Evolutionary conservation across 306 rosid species (phyloP).

Genomic region (Dicorynia guianensis): DNA sequence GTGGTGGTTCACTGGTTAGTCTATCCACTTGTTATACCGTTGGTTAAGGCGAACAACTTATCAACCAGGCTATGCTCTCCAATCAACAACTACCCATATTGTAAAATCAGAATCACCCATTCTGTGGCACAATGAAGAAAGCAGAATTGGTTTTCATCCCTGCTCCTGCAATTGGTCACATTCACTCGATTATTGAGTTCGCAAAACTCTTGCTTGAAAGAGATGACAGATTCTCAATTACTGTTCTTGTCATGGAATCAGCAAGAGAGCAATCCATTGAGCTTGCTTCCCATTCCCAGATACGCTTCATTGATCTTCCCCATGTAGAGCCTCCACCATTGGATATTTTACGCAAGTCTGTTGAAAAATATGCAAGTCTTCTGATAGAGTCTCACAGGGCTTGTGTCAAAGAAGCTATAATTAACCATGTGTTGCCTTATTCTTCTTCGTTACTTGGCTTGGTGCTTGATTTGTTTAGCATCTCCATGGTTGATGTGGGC

Average conservation of each 20-base stretch:
- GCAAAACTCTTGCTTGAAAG: slow-evolving; percentile 25
- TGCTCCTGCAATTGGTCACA: slow-evolving; percentile 14
- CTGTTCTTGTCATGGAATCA: slow-evolving; percentile 28
- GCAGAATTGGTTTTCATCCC: slow-evolving; percentile 33
- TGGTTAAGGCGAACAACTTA: too few relatives aligned
- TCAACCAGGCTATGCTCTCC: too few relatives aligned
- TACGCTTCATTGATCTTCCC: slow-evolving; percentile 36
- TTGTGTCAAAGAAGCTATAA: slow-evolving; percentile 30
- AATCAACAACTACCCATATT: too few relatives aligned
- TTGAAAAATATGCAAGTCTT: neutral
- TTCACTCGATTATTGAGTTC: slow-evolving; percentile 31
- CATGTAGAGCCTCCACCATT: neutral
- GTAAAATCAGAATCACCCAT: too few relatives aligned
- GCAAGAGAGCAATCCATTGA: neutral
- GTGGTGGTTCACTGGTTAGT: too few relatives aligned
- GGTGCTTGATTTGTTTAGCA: slow-evolving; percentile 43
- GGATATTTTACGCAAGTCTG: neutral
- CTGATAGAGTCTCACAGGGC: slow-evolving; percentile 21
- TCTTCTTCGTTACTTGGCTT: slow-evolving; percentile 16
- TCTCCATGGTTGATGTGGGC: slow-evolving; percentile 41
- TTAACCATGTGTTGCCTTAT: neutral
- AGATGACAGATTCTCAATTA: slow-evolving; percentile 34
- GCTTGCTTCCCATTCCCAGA: neutral
- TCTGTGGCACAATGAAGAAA: neutral
- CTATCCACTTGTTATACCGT: too few relatives aligned